phyloP scores from a whole-genome alignment of 768 basidiomycete species.

The Leccinum rimulosum region DNA sequence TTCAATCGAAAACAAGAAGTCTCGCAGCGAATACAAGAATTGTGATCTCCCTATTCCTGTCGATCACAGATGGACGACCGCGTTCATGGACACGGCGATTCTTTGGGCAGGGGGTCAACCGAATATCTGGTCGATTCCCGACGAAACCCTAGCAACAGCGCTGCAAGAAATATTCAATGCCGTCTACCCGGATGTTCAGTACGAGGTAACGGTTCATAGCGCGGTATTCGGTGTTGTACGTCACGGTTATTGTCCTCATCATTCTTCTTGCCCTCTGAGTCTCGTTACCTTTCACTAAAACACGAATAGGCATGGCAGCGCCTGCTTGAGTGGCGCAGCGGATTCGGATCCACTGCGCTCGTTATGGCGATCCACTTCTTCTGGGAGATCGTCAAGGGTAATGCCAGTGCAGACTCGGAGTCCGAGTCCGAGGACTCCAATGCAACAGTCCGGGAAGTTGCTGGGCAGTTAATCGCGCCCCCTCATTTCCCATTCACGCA shows the following conservation, averaged over 20 bases:
- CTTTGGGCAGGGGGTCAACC: slow-evolving; percentile 3
- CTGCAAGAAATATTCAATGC: slow-evolving; percentile 3
- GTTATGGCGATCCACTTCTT: slow-evolving; percentile 1
- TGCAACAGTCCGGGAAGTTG: background rate
- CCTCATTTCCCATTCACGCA: background rate
- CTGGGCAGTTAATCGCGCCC: background rate
- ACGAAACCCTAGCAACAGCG: background rate
- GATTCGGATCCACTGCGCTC: background rate
- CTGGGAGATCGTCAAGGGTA: background rate
- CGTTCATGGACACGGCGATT: slow-evolving; percentile 1
- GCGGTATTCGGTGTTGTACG: background rate
- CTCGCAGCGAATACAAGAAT: background rate
- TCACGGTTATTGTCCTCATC: background rate
- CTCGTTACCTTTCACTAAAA: background rate
- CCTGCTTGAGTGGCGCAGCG: slow-evolving; percentile 4
- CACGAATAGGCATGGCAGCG: slow-evolving; percentile 1
- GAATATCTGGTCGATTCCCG: slow-evolving; percentile 2
- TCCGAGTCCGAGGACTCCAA: background rate
- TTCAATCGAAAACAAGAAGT: background rate
- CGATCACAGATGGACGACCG: background rate
- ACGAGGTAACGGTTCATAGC: background rate
- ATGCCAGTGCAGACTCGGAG: background rate
- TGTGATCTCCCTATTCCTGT: background rate
- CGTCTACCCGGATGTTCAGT: background rate
- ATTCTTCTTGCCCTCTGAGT: background rate